A percentile compares a stretch with the other conserved stretches of the same genome.
Conservation (phyloP, 805 yeast species). For the Cyberlindnera xylosilytica region DNA sequence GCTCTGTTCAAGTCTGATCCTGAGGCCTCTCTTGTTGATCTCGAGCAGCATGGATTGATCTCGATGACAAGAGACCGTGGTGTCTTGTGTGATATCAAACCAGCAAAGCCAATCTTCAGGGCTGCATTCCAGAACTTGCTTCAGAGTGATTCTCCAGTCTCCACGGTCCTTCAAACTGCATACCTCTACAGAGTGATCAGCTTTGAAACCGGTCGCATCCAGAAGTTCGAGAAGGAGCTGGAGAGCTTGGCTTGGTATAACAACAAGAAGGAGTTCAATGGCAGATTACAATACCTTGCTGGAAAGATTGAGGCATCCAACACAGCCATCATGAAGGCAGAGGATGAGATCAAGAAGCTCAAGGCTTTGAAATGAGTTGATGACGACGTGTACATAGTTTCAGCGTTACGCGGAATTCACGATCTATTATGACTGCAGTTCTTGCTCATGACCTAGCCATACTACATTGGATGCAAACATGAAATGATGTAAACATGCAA, state of each 20-base stretch:
- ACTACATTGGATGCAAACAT: too few species aligned
- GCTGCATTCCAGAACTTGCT: slow-evolving; percentile 75
- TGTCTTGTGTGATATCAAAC: slow-evolving; percentile 55
- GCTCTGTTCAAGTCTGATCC: slow-evolving; percentile 60
- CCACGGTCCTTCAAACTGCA: slow-evolving; percentile 60
- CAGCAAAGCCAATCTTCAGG: slow-evolving; percentile 81
- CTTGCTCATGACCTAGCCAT: too few species aligned
- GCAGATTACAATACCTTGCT: slow-evolving; percentile 63
- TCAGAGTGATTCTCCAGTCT: slow-evolving; percentile 47
- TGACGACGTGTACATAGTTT: slow-evolving; percentile 3
- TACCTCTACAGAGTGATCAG: slow-evolving; percentile 52
- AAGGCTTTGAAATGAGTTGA: slow-evolving; percentile 2
- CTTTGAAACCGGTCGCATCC: slow-evolving; percentile 60
- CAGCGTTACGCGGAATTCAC: too few species aligned
- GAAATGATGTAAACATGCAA: too few species aligned
- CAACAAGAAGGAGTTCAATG: slow-evolving; percentile 51
- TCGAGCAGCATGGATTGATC: slow-evolving; percentile 80
- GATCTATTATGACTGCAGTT: too few species aligned
- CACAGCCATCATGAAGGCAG: slow-evolving; percentile 44
- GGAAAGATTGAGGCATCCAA: slow-evolving; percentile 65
- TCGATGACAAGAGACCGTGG: slow-evolving; percentile 76
- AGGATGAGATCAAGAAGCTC: slow-evolving; percentile 36
- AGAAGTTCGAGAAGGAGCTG: slow-evolving; percentile 69
- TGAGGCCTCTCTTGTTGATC: slow-evolving; percentile 54
- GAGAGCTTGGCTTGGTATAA: slow-evolving; percentile 49